Percentiles rank a stretch among this genome's conserved stretches.
phyloP scores from a whole-genome alignment of 2,329 filamentous ascomycete genomes.

The Pyrenochaeta sp. region DNA sequence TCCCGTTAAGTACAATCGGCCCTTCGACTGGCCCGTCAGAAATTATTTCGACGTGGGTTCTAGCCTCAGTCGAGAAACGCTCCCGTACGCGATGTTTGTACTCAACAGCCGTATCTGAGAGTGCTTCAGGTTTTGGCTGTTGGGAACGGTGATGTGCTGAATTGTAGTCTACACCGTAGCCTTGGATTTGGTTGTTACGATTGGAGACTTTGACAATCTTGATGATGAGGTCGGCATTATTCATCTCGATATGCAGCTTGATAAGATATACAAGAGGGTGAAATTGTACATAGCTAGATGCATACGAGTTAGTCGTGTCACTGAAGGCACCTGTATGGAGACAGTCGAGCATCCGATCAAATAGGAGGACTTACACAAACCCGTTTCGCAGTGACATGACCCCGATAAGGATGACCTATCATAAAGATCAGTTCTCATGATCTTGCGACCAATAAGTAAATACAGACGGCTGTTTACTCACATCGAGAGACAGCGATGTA shows the following conservation, averaged over 20 bases:
- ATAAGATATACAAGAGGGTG: slow-evolving; percentile 56
- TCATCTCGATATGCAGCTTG: slow-evolving; percentile 56
- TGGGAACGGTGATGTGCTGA: background rate
- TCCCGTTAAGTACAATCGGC: slow-evolving; percentile 1
- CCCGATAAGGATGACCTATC: slow-evolving; percentile 55
- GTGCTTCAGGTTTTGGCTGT: background rate
- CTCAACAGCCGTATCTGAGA: background rate
- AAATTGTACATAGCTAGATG: slow-evolving; percentile 53
- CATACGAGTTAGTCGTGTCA: no score
- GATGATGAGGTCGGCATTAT: slow-evolving; percentile 40
- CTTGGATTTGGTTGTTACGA: background rate
- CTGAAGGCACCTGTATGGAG: no score
- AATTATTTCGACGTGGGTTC: background rate
- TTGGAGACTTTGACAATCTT: slow-evolving; percentile 22
- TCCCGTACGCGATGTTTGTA: background rate
- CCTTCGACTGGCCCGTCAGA: background rate
- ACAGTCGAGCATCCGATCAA: background rate
- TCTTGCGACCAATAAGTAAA: slow-evolving; percentile 17
- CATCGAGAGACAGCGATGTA: no score
- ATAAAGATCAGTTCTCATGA: slow-evolving; percentile 37
- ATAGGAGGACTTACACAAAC: slow-evolving; percentile 37
- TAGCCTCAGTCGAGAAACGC: background rate
- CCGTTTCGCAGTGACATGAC: slow-evolving; percentile 52
- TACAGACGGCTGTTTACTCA: slow-evolving; percentile 39
- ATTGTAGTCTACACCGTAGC: background rate